Conservation (phyloP, 2,329 filamentous ascomycete genomes). For the Harringtonia lauricola region DNA sequence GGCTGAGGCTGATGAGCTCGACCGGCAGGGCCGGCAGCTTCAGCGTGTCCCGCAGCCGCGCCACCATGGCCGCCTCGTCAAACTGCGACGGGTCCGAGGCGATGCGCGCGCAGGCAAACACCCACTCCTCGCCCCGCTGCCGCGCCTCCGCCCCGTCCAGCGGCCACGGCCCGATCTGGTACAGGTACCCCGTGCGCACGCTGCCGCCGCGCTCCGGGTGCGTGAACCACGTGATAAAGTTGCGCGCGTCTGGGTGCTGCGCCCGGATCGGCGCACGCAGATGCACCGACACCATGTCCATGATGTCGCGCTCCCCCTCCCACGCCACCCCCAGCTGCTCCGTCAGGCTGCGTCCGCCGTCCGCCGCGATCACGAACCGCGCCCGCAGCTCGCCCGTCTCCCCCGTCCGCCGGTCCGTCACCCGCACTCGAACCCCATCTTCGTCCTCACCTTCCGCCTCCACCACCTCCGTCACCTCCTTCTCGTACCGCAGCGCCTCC, state of each 20-base stretch:
- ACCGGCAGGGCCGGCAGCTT: constrained; percentile 25
- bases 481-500: background rate
- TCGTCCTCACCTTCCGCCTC: background rate
- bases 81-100: background rate
- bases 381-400: background rate
- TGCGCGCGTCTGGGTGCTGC: background rate
- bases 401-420: background rate
- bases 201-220: constrained; percentile 1
- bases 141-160: too few species aligned
- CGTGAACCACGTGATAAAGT: constrained; percentile 2
- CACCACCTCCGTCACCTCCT: background rate
- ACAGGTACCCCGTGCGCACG: constrained; percentile 1
- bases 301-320: background rate
- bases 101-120: background rate
- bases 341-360: background rate
- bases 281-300: constrained; percentile 1
- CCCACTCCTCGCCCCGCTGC: background rate
- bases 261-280: background rate
- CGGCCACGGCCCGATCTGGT: constrained; percentile 2
- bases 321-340: constrained; percentile 1
- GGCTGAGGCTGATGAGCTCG: constrained; percentile 27
- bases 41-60: background rate
- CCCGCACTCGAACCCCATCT: background rate
- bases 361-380: background rate
- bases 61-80: background rate